A percentile compares a stretch with the other conserved stretches of the same genome.
These are phyloP conservation scores for Hypoxylon sp. DNA, from an alignment of 2,329 filamentous ascomycete genomes.

Conservation along the genomic window DNA sequence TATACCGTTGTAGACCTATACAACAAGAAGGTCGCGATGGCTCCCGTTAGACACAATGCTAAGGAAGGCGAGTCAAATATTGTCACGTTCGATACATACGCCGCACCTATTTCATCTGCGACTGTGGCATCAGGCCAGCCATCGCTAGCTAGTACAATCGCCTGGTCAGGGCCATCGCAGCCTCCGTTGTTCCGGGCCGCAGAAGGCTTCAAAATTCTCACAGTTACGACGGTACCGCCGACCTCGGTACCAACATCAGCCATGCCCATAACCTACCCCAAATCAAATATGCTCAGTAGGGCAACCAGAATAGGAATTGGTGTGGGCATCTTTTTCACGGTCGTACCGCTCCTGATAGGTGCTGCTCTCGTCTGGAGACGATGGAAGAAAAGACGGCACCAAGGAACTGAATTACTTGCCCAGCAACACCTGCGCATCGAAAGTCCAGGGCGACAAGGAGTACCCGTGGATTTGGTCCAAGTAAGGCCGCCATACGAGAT, in stretches of 20 bases:
- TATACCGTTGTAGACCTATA: conserved; percentile 19
- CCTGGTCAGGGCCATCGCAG: not conserved
- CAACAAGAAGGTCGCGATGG: conserved; percentile 17
- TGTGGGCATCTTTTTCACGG: not conserved
- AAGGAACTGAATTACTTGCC: not conserved
- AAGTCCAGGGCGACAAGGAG: not conserved
- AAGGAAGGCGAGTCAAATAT: conserved; percentile 4
- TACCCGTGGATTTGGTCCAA: not conserved
- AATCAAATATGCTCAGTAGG: too few relatives aligned
- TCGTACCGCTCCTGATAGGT: not conserved
- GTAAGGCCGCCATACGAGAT: not conserved
- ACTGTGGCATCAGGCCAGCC: conserved; percentile 12
- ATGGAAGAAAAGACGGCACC: not conserved
- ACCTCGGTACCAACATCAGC: not conserved
- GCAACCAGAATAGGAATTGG: not conserved
- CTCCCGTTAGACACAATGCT: conserved; percentile 5
- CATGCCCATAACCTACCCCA: not conserved
- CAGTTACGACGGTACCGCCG: not conserved
- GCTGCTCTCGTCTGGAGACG: conserved; percentile 1
- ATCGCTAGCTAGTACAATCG: not conserved
- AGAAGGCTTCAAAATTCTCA: conserved; percentile 3
- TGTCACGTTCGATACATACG: conserved; percentile 1
- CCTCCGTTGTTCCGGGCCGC: not conserved
- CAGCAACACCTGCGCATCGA: not conserved
- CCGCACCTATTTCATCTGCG: conserved; percentile 13